phyloP scores from a whole-genome alignment of 805 yeast genomes.

The Starmerella floricola region DNA sequence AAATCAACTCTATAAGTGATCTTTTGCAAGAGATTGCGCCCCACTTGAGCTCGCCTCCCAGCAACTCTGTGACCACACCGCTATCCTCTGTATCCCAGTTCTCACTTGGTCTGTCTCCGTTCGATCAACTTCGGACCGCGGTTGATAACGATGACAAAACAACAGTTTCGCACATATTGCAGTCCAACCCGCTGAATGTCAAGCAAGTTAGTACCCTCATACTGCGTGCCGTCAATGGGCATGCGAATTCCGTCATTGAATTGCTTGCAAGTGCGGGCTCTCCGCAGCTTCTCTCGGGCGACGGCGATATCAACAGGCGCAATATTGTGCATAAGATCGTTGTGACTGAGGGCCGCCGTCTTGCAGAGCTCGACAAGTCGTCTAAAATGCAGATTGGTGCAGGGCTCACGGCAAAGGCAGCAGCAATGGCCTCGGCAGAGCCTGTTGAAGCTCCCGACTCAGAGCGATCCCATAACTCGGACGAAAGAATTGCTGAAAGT shows the following conservation, averaged over 20 bases:
- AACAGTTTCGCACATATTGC: constrained; percentile 33
- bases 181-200: constrained; percentile 37
- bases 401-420: constrained; percentile 4
- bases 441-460: neutral
- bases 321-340: constrained; percentile 79
- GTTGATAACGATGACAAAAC: constrained; percentile 37
- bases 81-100: neutral
- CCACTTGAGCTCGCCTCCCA: constrained; percentile 5
- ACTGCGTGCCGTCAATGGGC: constrained; percentile 30
- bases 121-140: constrained; percentile 13
- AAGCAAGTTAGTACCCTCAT: constrained; percentile 30
- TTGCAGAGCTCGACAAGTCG: constrained; percentile 3
- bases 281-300: constrained; percentile 33
- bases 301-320: constrained; percentile 64
- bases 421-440: neutral
- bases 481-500: neutral
- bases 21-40: constrained; percentile 26
- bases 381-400: constrained; percentile 8
- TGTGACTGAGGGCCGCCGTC: constrained; percentile 54
- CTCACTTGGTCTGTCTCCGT: constrained; percentile 3
- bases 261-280: constrained; percentile 32
- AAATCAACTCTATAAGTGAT: constrained; percentile 32
- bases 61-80: neutral
- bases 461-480: neutral
- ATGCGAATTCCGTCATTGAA: constrained; percentile 44